Evolutionary conservation across 2,329 filamentous ascomycete species (phyloP).

Genomic region (Furcasterigmium sp.): DNA sequence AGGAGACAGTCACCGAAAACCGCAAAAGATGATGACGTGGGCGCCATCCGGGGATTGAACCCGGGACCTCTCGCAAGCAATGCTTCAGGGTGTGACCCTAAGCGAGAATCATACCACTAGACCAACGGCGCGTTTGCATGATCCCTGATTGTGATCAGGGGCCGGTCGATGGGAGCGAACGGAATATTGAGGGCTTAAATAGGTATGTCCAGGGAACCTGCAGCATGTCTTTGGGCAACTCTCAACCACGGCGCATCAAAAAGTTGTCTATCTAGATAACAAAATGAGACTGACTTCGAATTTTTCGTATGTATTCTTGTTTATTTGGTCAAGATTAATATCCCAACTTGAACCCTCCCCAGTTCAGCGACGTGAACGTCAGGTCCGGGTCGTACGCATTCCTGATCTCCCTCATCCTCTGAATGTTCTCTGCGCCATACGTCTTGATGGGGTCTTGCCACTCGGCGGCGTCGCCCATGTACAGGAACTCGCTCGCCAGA

Average conservation of each 20-base stretch:
- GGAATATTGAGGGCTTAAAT: no score
- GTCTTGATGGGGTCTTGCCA: conserved; percentile 27
- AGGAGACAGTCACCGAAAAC: no score
- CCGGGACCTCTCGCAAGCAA: conserved; percentile 16
- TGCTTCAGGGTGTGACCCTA: conserved; percentile 41
- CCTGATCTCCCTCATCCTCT: conserved; percentile 22
- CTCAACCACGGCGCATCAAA: no score
- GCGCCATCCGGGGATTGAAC: conserved; percentile 16
- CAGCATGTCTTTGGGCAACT: no score
- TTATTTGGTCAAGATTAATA: neutral
- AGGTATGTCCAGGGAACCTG: no score
- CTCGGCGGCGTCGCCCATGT: conserved; percentile 30
- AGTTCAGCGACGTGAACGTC: conserved; percentile 24
- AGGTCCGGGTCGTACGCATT: conserved; percentile 23
- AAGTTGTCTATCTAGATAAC: no score
- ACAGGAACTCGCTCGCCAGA: conserved; percentile 26
- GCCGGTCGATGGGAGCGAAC: conserved; percentile 5
- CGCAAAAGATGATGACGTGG: conserved; percentile 1
- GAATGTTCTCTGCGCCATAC: conserved; percentile 25
- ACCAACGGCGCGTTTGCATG: conserved; percentile 30
- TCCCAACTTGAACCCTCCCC: conserved; percentile 26
- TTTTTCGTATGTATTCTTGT: neutral
- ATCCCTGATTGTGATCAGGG: conserved; percentile 3
- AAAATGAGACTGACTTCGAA: no score
- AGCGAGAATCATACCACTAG: conserved; percentile 70